phyloP scores from a whole-genome alignment of 805 yeast species.

The Nakazawaea populi region DNA sequence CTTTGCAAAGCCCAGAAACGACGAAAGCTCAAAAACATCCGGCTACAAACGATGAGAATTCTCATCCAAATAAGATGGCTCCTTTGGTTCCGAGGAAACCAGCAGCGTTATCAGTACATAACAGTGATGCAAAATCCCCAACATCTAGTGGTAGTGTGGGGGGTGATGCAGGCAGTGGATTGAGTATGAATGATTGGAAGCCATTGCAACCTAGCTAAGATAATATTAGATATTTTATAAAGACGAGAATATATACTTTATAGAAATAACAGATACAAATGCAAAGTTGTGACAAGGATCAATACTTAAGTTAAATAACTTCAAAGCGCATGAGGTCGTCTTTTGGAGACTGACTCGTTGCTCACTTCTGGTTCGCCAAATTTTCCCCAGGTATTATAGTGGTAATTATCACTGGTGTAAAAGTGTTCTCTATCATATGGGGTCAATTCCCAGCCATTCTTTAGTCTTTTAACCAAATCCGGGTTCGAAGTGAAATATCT shows the following conservation, averaged over 20 bases:
- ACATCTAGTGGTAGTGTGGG: neutral
- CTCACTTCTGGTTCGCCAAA: neutral
- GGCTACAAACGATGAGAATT: neutral
- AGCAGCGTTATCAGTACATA: neutral
- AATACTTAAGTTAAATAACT: neutral
- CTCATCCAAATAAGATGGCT: conserved; percentile 1
- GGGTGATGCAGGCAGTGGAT: neutral
- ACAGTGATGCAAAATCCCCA: neutral
- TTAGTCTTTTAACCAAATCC: conserved; percentile 28
- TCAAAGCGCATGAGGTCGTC: neutral
- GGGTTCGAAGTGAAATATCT: conserved; percentile 34
- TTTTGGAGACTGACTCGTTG: neutral
- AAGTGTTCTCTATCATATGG: conserved; percentile 44
- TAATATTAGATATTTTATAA: neutral
- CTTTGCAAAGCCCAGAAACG: neutral
- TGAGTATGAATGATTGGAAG: conserved; percentile 9
- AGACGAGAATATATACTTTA: neutral
- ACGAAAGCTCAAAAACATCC: neutral
- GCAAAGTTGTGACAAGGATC: no score
- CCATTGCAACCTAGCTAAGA: conserved; percentile 8
- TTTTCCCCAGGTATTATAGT: neutral
- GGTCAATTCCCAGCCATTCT: conserved; percentile 24
- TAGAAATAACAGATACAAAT: no score
- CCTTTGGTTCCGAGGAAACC: conserved; percentile 11
- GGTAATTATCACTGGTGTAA: conserved; percentile 17